phyloP scores from a whole-genome alignment of 164 flowering plant genomes.

The Piper longum region DNA sequence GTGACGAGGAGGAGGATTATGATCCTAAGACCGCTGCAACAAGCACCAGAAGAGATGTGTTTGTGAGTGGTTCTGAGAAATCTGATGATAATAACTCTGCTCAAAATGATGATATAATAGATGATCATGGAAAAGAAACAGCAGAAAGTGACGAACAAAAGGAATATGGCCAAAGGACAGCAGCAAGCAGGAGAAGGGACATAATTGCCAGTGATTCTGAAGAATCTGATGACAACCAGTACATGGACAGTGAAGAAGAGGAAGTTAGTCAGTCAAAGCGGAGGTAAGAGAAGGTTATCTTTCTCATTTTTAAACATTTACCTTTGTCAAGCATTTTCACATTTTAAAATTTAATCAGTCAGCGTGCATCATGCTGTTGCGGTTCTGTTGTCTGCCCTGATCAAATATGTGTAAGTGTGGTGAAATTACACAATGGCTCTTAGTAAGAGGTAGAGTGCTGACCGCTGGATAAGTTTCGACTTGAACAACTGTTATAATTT shows the following conservation, averaged over 20 bases:
- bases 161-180: constrained; percentile 37
- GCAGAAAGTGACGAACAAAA: constrained; percentile 6
- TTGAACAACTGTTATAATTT: no score
- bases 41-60: constrained; percentile 48
- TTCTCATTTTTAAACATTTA: not conserved
- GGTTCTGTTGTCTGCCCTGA: not conserved
- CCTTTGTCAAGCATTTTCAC: no score
- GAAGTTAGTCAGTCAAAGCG: not conserved
- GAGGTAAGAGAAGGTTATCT: not conserved
- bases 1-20: constrained; percentile 67
- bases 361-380: not conserved
- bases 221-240: not conserved
- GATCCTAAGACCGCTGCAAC: constrained; percentile 49
- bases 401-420: not conserved
- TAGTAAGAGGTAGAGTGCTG: no score
- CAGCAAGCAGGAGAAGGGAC: not conserved
- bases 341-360: no score
- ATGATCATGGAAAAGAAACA: constrained; percentile 28
- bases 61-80: constrained; percentile 76
- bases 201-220: not conserved
- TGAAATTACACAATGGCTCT: no score
- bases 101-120: constrained; percentile 77
- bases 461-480: no score
- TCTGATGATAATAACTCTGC: constrained; percentile 60
- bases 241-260: not conserved